Evolutionary conservation across 1,139 yeast species (phyloP).

Genomic region (Hanseniaspora uvarum): DNA sequence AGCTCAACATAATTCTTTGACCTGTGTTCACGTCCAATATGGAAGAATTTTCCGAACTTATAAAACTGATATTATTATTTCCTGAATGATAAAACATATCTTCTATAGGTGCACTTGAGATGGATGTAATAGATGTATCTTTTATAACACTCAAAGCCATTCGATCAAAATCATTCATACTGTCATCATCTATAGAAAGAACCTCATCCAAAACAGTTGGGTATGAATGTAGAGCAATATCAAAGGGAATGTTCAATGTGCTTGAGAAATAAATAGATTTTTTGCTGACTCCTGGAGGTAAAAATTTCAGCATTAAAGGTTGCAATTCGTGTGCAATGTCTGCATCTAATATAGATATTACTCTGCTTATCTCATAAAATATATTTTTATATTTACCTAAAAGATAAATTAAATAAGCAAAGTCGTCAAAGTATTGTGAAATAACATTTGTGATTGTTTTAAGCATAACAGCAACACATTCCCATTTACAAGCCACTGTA

Average conservation of each 20-base stretch:
- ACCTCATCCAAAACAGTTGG: constrained; percentile 14
- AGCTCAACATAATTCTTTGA: not conserved
- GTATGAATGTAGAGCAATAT: constrained; percentile 7
- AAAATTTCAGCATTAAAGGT: constrained; percentile 13
- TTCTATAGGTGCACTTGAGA: not conserved
- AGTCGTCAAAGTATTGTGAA: constrained; percentile 41
- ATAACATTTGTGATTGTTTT: constrained; percentile 46
- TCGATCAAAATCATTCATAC: constrained; percentile 9
- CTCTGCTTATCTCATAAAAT: constrained; percentile 24
- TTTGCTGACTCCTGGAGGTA: not conserved
- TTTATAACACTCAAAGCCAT: not conserved
- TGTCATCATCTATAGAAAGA: constrained; percentile 15
- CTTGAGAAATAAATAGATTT: not conserved
- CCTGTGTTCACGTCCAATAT: constrained; percentile 10
- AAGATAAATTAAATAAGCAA: constrained; percentile 46
- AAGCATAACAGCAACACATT: constrained; percentile 48
- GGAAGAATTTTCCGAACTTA: not conserved
- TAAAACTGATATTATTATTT: constrained; percentile 7
- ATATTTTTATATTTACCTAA: constrained; percentile 40
- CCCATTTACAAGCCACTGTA: constrained; percentile 39
- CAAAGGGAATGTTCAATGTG: constrained; percentile 12
- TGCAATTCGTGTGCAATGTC: constrained; percentile 13
- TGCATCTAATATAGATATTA: not conserved
- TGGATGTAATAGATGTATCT: not conserved
- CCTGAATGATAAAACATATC: constrained; percentile 6